phyloP scores from a whole-genome alignment of 2,329 filamentous ascomycete species.

The Pseudonectria buxi region DNA sequence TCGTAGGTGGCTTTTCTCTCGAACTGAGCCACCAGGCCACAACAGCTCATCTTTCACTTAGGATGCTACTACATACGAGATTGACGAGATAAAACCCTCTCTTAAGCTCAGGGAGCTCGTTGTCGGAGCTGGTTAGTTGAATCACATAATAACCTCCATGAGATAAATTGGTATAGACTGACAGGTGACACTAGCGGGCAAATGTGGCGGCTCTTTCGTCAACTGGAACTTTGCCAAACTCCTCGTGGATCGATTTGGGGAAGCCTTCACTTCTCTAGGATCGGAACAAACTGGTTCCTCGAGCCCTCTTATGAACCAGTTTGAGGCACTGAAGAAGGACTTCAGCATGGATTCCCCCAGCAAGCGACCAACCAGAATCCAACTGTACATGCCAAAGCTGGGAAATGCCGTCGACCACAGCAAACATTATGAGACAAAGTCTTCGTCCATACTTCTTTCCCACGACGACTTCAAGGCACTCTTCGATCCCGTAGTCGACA shows the following conservation, averaged over 20 bases:
- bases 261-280: constrained; percentile 2
- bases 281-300: constrained; percentile 8
- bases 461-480: constrained; percentile 2
- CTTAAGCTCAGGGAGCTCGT: constrained; percentile 1
- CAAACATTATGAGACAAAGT: constrained; percentile 1
- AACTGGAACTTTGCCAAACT: constrained; percentile 9
- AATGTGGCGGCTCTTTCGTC: constrained; percentile 8
- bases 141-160: no score
- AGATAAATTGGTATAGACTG: no score
- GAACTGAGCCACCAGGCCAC: no score
- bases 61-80: constrained; percentile 3
- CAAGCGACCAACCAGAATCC: neutral
- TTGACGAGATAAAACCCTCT: neutral
- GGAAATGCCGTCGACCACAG: neutral
- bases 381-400: neutral
- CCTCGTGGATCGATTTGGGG: constrained; percentile 5
- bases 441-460: neutral
- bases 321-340: constrained; percentile 11
- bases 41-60: neutral
- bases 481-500: constrained; percentile 3
- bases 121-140: constrained; percentile 1
- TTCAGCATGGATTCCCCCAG: constrained; percentile 9
- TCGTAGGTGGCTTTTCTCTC: neutral
- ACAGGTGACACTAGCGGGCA: neutral
- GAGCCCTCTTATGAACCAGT: constrained; percentile 11